Conservation (phyloP, 1,284 basidiomycete species). For the Cerrena zonata region DNA sequence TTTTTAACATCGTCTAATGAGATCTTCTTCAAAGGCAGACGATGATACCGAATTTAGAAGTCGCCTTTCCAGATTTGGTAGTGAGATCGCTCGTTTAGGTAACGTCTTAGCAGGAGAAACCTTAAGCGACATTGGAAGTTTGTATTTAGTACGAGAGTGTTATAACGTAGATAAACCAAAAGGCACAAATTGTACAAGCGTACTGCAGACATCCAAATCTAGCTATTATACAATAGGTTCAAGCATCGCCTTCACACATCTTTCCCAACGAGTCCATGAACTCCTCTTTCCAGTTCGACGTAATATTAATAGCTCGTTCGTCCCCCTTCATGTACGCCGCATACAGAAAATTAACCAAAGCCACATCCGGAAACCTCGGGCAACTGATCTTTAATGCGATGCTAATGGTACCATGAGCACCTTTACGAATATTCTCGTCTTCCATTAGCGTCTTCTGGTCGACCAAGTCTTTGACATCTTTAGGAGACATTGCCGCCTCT, state of each 20-base stretch:
- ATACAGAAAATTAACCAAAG: constrained; percentile 7
- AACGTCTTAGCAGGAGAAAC: too few species aligned
- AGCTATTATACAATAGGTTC: too few species aligned
- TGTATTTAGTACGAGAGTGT: too few species aligned
- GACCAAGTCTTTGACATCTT: background rate
- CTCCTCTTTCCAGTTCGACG: constrained; percentile 9
- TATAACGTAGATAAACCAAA: too few species aligned
- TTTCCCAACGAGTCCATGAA: constrained; percentile 10
- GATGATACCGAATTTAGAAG: too few species aligned
- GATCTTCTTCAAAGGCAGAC: too few species aligned
- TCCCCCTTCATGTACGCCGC: constrained; percentile 5
- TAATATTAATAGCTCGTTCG: constrained; percentile 6
- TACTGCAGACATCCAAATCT: too few species aligned
- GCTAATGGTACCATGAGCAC: constrained; percentile 3
- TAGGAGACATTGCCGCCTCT: background rate
- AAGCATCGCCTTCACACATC: constrained; percentile 11
- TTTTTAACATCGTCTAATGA: too few species aligned
- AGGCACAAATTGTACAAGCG: too few species aligned
- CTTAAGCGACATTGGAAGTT: too few species aligned
- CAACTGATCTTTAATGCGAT: constrained; percentile 3
- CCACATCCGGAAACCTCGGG: background rate
- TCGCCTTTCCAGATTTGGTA: too few species aligned
- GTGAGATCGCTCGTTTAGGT: too few species aligned
- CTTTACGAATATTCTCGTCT: background rate
- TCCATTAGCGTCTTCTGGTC: background rate